These are phyloP conservation scores for Wickerhamiella kurtzmanii DNA, from an alignment of 805 yeast genomes.

Conservation along the genomic window DNA sequence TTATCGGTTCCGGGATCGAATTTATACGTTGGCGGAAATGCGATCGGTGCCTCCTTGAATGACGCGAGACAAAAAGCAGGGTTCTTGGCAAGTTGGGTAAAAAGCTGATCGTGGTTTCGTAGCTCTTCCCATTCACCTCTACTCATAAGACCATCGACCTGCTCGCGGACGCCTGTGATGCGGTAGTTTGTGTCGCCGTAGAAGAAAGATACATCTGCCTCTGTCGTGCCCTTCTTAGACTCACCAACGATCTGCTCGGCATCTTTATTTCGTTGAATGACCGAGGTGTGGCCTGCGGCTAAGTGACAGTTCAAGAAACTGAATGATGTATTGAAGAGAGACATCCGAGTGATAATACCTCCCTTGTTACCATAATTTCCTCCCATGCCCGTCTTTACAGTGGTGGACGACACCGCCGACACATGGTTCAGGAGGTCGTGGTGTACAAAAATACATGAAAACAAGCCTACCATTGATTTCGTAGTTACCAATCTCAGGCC, in stretches of 20 bases:
- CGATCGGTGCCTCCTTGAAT: constrained; percentile 67
- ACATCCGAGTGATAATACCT: constrained; percentile 58
- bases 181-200: constrained; percentile 90
- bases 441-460: constrained; percentile 53
- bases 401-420: constrained; percentile 51
- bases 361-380: constrained; percentile 74
- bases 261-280: constrained; percentile 75
- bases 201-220: constrained; percentile 78
- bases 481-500: constrained; percentile 48
- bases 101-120: constrained; percentile 64
- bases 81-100: constrained; percentile 63
- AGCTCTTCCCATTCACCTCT: constrained; percentile 37
- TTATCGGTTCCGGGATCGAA: constrained; percentile 71
- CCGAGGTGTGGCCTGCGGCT: constrained; percentile 81
- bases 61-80: constrained; percentile 49
- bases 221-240: constrained; percentile 29
- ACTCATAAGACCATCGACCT: constrained; percentile 46
- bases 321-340: constrained; percentile 50
- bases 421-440: constrained; percentile 39
- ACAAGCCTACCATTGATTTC: constrained; percentile 77
- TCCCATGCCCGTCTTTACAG: constrained; percentile 85
- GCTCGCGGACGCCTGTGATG: constrained; percentile 55
- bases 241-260: constrained; percentile 56
- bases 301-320: constrained; percentile 79
- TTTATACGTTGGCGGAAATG: constrained; percentile 85